phyloP scores from a whole-genome alignment of 768 basidiomycete genomes.

The Amanita pallidorosea region DNA sequence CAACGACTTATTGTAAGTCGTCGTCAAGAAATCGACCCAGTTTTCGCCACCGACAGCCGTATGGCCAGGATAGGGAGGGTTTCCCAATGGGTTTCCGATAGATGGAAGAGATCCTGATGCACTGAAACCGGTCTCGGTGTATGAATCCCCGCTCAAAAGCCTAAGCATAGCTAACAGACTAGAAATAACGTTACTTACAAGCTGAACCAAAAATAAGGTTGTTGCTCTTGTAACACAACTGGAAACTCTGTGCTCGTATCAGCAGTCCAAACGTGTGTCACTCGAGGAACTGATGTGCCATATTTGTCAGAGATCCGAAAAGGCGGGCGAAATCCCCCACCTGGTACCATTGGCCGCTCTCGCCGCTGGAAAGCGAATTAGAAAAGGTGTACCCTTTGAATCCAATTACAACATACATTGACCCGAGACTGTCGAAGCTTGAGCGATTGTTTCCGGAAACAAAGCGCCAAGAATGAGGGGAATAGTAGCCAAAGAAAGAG shows the following conservation, averaged over 20 bases:
- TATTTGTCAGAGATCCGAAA: background rate
- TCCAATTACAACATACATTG: background rate
- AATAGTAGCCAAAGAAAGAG: too few species aligned
- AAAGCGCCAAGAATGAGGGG: background rate
- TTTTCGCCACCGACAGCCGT: slow-evolving; percentile 46
- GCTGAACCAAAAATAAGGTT: slow-evolving; percentile 44
- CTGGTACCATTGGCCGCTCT: slow-evolving; percentile 31
- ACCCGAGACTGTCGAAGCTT: background rate
- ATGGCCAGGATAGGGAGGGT: slow-evolving; percentile 42
- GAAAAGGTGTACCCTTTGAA: too few species aligned
- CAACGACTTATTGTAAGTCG: slow-evolving; percentile 39
- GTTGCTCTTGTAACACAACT: too few species aligned
- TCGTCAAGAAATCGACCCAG: slow-evolving; percentile 48
- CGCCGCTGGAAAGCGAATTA: slow-evolving; percentile 11
- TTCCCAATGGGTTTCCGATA: slow-evolving; percentile 38
- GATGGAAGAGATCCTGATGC: slow-evolving; percentile 28
- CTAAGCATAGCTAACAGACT: background rate
- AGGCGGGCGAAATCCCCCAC: slow-evolving; percentile 11
- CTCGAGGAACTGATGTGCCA: background rate
- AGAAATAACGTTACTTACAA: slow-evolving; percentile 25
- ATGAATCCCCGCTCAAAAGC: slow-evolving; percentile 41
- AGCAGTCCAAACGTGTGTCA: background rate
- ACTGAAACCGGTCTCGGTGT: slow-evolving; percentile 45
- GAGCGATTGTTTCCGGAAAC: background rate
- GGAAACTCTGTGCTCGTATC: background rate